A percentile compares a stretch with the other conserved stretches of the same genome.
phyloP scores from a whole-genome alignment of 208 protist genomes.

The Leishmania turanica region DNA sequence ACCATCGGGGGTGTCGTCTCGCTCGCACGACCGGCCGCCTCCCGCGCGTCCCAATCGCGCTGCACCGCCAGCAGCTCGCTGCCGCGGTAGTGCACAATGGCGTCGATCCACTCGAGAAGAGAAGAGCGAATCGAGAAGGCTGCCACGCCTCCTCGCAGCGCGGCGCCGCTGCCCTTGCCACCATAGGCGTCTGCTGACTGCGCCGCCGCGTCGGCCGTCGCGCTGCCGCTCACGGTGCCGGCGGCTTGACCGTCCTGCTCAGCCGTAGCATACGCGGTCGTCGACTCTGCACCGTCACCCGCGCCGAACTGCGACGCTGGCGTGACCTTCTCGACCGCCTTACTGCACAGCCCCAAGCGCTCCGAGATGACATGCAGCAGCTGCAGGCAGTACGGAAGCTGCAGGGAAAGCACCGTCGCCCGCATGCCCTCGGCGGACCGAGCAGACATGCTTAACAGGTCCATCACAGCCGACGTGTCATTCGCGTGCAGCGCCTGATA shows the following conservation, averaged over 20 bases:
- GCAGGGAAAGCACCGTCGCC: slow-evolving; percentile 64
- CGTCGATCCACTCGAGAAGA: slow-evolving; percentile 75
- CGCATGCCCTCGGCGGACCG: slow-evolving; percentile 56
- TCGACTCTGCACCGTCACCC: neutral
- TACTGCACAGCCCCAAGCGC: slow-evolving; percentile 53
- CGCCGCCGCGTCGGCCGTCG: neutral
- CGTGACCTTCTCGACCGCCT: slow-evolving; percentile 19
- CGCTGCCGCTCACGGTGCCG: neutral
- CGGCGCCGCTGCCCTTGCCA: slow-evolving; percentile 4
- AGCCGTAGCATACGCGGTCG: neutral
- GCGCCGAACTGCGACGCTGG: neutral
- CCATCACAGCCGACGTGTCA: slow-evolving; percentile 77
- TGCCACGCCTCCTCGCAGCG: slow-evolving; percentile 42
- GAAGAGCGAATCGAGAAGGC: slow-evolving; percentile 62
- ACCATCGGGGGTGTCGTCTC: slow-evolving; percentile 8
- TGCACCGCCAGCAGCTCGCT: slow-evolving; percentile 80
- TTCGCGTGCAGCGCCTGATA: slow-evolving; percentile 87
- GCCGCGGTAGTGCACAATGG: slow-evolving; percentile 77
- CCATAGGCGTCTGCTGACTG: neutral
- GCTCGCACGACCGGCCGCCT: neutral
- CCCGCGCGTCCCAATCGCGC: slow-evolving; percentile 17
- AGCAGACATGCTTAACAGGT: slow-evolving; percentile 74
- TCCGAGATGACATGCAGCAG: slow-evolving; percentile 72
- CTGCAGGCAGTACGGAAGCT: slow-evolving; percentile 80
- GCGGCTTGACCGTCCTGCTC: neutral